Conservation (phyloP, 768 basidiomycete genomes). For the Phaffia tasmanica region DNA sequence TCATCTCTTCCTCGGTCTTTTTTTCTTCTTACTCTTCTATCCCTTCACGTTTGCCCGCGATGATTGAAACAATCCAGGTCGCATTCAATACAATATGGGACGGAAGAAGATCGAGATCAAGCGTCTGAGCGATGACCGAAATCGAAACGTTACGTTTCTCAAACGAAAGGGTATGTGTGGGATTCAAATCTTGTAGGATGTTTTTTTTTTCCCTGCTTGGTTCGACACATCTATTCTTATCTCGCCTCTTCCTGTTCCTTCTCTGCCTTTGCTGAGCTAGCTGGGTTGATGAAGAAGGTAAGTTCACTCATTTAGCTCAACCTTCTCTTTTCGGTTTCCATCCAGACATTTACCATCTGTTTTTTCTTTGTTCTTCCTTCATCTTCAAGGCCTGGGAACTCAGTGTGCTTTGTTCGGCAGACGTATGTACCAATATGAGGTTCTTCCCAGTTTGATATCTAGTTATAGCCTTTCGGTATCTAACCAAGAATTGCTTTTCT, state of each 20-base stretch:
- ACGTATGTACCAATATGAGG: slow-evolving; percentile 9
- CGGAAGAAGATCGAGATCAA: slow-evolving; percentile 25
- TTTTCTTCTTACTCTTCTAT: too few species aligned
- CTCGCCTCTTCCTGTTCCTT: not conserved
- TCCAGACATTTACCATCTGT: not conserved
- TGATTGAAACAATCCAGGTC: too few species aligned
- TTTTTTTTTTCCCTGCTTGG: not conserved
- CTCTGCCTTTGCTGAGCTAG: not conserved
- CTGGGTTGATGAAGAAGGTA: slow-evolving; percentile 26
- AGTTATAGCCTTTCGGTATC: not conserved
- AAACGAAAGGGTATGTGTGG: slow-evolving; percentile 20
- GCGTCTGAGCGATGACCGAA: slow-evolving; percentile 17
- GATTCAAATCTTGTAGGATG: not conserved
- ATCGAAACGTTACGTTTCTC: slow-evolving; percentile 14
- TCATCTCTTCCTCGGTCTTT: too few species aligned
- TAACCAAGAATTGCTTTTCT: not conserved
- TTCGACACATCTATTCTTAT: not conserved
- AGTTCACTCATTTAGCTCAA: not conserved
- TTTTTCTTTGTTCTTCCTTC: not conserved
- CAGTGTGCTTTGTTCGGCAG: slow-evolving; percentile 23
- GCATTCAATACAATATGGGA: slow-evolving; percentile 11
- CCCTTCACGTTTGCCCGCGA: too few species aligned
- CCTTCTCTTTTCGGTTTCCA: not conserved
- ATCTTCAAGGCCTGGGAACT: slow-evolving; percentile 24
- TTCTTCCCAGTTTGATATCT: not conserved